phyloP scores from a whole-genome alignment of 352 stramenopile species.

The Pythium diclinum region DNA sequence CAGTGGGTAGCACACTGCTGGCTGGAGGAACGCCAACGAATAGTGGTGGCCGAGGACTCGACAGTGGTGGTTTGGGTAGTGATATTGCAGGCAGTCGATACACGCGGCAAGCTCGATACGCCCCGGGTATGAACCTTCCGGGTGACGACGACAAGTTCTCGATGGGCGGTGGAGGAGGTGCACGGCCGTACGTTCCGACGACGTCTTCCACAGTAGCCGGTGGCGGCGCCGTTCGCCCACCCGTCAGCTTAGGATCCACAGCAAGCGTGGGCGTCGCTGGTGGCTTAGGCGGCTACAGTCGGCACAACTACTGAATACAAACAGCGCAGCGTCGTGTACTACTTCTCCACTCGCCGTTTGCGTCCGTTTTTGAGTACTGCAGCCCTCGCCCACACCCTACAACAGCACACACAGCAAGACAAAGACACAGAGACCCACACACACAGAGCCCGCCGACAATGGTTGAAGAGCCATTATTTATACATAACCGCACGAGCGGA shows the following conservation, averaged over 20 bases:
- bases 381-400: background rate
- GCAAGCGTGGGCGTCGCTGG: conserved; percentile 49
- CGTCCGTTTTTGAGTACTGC: background rate
- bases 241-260: conserved; percentile 29
- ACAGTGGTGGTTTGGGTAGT: conserved; percentile 41
- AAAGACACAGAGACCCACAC: background rate
- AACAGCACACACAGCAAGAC: background rate
- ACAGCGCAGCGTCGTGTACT: conserved; percentile 6
- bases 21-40: conserved; percentile 48
- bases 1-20: conserved; percentile 63
- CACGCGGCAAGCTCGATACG: conserved; percentile 74
- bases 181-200: conserved; percentile 45
- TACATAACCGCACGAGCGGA: conserved; percentile 2
- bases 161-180: conserved; percentile 28
- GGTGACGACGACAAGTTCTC: conserved; percentile 69
- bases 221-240: conserved; percentile 7
- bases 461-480: conserved; percentile 11
- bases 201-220: conserved; percentile 23
- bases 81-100: conserved; percentile 70
- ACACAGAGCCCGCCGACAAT: background rate
- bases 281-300: conserved; percentile 58
- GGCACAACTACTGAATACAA: conserved; percentile 69
- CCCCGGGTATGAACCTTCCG: conserved; percentile 52
- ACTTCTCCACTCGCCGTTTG: conserved; percentile 2
- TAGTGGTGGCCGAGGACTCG: conserved; percentile 39